phyloP scores from a whole-genome alignment of 441 rosid species.

The Pelargonium citronellum region DNA sequence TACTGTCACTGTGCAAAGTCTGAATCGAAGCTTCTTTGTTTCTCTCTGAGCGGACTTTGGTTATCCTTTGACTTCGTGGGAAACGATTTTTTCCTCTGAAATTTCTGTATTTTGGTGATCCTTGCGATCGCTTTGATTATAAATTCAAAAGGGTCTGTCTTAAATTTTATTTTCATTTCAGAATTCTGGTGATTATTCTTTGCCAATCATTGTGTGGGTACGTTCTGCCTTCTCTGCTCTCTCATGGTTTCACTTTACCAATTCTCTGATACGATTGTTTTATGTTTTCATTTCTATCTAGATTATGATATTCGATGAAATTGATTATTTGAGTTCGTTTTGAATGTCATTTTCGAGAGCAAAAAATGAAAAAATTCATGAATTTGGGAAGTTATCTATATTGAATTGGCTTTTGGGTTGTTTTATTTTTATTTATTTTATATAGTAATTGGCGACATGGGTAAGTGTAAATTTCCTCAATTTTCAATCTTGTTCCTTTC shows the following conservation, averaged over 20 bases:
- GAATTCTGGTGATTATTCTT: not conserved
- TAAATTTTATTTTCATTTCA: not conserved
- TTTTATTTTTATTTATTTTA: not conserved
- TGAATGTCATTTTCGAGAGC: not conserved
- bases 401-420: not conserved
- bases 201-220: not conserved
- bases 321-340: slow-evolving; percentile 2
- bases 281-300: not conserved
- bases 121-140: slow-evolving; percentile 1
- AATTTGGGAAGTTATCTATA: not conserved
- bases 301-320: slow-evolving; percentile 11
- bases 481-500: not conserved
- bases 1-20: slow-evolving; percentile 4
- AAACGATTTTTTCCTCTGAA: slow-evolving; percentile 9
- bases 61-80: not conserved
- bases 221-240: not conserved
- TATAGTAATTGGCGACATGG: not conserved
- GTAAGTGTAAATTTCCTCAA: not conserved
- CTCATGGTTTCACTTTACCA: not conserved
- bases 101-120: not conserved
- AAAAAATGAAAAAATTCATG: not conserved
- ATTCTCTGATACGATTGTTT: slow-evolving; percentile 2
- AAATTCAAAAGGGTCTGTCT: not conserved
- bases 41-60: not conserved
- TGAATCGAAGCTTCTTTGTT: slow-evolving; percentile 45